These are phyloP conservation scores for Boletales sp. DNA, from an alignment of 768 basidiomycete species.

Conservation along the genomic window DNA sequence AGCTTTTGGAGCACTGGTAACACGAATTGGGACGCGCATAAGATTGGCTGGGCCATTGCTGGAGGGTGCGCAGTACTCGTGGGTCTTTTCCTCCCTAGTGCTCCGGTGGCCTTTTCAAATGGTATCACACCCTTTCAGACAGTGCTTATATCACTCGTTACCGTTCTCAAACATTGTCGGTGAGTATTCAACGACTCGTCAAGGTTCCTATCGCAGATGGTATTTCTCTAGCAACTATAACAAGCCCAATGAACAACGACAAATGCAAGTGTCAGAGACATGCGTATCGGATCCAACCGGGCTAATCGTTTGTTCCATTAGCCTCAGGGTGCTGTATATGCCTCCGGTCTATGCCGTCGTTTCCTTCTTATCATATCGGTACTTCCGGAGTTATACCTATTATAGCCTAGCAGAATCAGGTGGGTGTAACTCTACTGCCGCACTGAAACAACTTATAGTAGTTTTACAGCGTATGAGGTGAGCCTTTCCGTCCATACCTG, in stretches of 20 bases:
- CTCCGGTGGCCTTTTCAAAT: neutral
- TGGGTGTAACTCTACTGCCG: slow-evolving; percentile 24
- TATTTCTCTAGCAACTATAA: slow-evolving; percentile 53
- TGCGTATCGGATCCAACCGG: neutral
- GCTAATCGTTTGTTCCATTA: slow-evolving; percentile 19
- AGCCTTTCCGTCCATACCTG: slow-evolving; percentile 12
- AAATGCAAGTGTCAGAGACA: slow-evolving; percentile 51
- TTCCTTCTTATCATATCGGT: slow-evolving; percentile 84
- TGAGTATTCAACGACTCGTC: slow-evolving; percentile 28
- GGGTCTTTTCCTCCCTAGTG: slow-evolving; percentile 21
- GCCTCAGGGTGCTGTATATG: slow-evolving; percentile 81
- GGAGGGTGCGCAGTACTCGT: slow-evolving; percentile 59
- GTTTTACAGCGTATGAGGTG: slow-evolving; percentile 62
- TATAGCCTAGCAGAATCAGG: slow-evolving; percentile 50
- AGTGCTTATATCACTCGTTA: slow-evolving; percentile 52
- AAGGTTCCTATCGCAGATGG: neutral
- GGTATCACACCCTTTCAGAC: slow-evolving; percentile 39
- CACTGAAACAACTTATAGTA: slow-evolving; percentile 24
- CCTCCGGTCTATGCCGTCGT: slow-evolving; percentile 78
- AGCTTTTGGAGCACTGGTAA: slow-evolving; percentile 57
- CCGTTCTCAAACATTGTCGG: slow-evolving; percentile 63
- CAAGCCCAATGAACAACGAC: slow-evolving; percentile 69
- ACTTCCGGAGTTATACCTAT: slow-evolving; percentile 73
- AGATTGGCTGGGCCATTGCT: slow-evolving; percentile 72
- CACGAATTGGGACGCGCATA: slow-evolving; percentile 56